Evolutionary conservation across 352 stramenopile genomes (phyloP).

Genomic region (Globisporangium megalacanthum): DNA sequence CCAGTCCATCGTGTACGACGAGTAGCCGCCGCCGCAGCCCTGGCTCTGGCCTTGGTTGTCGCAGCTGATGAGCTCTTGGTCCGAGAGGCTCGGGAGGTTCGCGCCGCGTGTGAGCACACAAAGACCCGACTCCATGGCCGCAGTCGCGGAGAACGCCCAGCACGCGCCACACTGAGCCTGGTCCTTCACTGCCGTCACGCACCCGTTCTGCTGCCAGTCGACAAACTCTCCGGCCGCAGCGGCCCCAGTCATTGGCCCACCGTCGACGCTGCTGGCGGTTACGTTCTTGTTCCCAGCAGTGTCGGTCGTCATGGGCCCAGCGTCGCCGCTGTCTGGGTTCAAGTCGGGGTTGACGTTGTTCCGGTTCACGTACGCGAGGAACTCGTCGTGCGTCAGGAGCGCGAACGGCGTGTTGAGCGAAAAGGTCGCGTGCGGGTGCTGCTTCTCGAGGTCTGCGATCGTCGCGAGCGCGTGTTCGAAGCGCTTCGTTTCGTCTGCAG

Average conservation of each 20-base stretch:
- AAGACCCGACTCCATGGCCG: constrained; percentile 48
- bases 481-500: constrained; percentile 37
- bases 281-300: neutral
- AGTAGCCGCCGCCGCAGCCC: constrained; percentile 56
- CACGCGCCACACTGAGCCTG: constrained; percentile 48
- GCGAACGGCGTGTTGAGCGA: constrained; percentile 54
- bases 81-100: constrained; percentile 32
- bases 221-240: constrained; percentile 36
- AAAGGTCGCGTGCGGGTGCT: constrained; percentile 49
- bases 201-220: constrained; percentile 64
- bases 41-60: constrained; percentile 37
- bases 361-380: constrained; percentile 46
- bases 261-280: constrained; percentile 9
- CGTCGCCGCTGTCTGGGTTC: constrained; percentile 13
- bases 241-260: constrained; percentile 29
- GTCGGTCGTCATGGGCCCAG: constrained; percentile 7
- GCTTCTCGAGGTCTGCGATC: constrained; percentile 36
- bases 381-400: constrained; percentile 54
- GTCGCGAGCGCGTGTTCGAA: constrained; percentile 33
- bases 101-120: constrained; percentile 32
- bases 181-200: constrained; percentile 71
- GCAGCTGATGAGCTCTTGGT: constrained; percentile 74
- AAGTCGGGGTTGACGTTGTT: constrained; percentile 26
- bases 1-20: constrained; percentile 57
- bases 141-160: constrained; percentile 56